These are phyloP conservation scores for Calycina herbarum DNA, from an alignment of 2,329 filamentous ascomycete species.

Conservation along the genomic window DNA sequence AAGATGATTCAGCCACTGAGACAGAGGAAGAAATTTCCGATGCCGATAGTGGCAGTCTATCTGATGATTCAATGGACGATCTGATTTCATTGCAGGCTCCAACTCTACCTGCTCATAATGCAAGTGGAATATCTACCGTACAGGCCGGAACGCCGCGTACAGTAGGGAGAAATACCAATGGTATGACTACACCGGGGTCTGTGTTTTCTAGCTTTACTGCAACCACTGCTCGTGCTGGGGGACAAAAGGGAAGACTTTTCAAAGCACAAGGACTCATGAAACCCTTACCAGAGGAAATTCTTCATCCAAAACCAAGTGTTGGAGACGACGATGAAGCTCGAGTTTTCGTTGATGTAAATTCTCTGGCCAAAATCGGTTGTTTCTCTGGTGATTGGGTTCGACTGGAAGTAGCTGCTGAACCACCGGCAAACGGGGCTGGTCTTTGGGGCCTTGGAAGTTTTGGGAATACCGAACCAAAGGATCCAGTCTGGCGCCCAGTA, in stretches of 20 bases:
- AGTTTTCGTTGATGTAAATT: constrained; percentile 85
- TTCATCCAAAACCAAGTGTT: constrained; percentile 77
- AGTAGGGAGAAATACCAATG: constrained; percentile 63
- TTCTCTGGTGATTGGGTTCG: constrained; percentile 98
- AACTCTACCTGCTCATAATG: constrained; percentile 71
- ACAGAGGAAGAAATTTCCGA: constrained; percentile 62
- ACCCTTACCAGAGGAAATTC: constrained; percentile 70
- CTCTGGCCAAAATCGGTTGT: constrained; percentile 85
- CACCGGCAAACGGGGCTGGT: constrained; percentile 65
- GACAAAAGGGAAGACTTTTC: constrained; percentile 76
- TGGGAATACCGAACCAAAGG: constrained; percentile 60
- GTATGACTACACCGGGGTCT: constrained; percentile 79
- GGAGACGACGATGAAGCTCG: constrained; percentile 86
- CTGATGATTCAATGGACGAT: constrained; percentile 89
- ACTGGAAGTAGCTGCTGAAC: constrained; percentile 74
- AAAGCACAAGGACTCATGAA: constrained; percentile 75
- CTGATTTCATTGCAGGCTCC: constrained; percentile 88
- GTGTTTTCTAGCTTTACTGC: constrained; percentile 88
- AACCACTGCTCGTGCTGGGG: constrained; percentile 73
- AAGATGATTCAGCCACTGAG: constrained; percentile 52
- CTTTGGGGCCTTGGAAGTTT: constrained; percentile 68
- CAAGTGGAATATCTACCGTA: constrained; percentile 77
- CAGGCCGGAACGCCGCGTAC: constrained; percentile 81
- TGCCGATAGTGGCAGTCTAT: constrained; percentile 55
- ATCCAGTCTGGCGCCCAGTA: constrained; percentile 73